Evolutionary conservation across 176 grass and related monocot genomes (phyloP).

Genomic region (Oryza punctata): DNA sequence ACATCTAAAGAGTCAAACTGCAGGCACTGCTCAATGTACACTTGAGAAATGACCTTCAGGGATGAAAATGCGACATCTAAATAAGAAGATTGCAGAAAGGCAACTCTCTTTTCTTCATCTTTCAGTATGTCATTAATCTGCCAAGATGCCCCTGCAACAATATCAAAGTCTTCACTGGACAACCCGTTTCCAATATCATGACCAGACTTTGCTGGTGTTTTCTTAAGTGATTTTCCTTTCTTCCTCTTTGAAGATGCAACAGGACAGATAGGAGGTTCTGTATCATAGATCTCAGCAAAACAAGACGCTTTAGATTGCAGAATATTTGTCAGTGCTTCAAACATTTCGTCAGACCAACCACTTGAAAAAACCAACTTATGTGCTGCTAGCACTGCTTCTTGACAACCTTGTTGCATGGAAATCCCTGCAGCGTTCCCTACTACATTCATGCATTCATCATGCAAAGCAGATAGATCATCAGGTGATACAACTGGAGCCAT

Average conservation of each 20-base stretch:
- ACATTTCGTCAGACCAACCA: slow-evolving; percentile 71
- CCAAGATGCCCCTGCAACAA: slow-evolving; percentile 67
- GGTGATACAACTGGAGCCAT: slow-evolving; percentile 60
- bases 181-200: slow-evolving; percentile 40
- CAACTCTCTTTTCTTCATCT: slow-evolving; percentile 52
- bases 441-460: slow-evolving; percentile 68
- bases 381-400: slow-evolving; percentile 49
- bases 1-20: slow-evolving; percentile 62
- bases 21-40: slow-evolving; percentile 68
- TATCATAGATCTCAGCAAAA: slow-evolving; percentile 53
- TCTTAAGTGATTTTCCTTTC: slow-evolving; percentile 61
- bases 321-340: slow-evolving; percentile 70
- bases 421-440: slow-evolving; percentile 52
- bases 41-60: slow-evolving; percentile 66
- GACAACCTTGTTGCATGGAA: slow-evolving; percentile 59
- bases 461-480: slow-evolving; percentile 56
- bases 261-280: slow-evolving; percentile 38
- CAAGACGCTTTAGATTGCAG: slow-evolving; percentile 60
- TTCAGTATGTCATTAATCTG: slow-evolving; percentile 77
- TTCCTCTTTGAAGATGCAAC: slow-evolving; percentile 56
- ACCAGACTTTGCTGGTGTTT: slow-evolving; percentile 41
- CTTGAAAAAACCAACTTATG: slow-evolving; percentile 69
- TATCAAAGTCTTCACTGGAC: slow-evolving; percentile 59
- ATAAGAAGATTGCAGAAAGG: slow-evolving; percentile 67
- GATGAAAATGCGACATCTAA: slow-evolving; percentile 61